Percentiles rank a stretch among this genome's conserved stretches.
phyloP scores from a whole-genome alignment of 257 asterid species.

The Forsythia suspensa region DNA sequence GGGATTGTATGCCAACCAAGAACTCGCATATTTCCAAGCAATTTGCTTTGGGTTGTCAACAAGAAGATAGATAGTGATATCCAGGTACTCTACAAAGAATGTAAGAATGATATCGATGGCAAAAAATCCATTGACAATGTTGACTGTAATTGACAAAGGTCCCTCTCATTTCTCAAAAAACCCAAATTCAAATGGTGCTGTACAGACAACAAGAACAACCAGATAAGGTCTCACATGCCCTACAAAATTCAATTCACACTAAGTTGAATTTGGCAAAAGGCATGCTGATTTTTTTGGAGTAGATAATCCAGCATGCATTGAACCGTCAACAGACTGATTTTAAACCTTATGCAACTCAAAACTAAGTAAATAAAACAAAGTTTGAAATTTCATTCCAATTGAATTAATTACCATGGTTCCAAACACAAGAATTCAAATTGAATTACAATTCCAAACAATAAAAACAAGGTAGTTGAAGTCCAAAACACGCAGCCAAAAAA shows the following conservation, averaged over 20 bases:
- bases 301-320: not conserved
- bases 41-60: slow-evolving; percentile 61
- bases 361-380: not conserved
- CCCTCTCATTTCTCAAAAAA: slow-evolving; percentile 51
- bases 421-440: not conserved
- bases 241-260: slow-evolving; percentile 36
- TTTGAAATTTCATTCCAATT: not conserved
- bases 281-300: not conserved
- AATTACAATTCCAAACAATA: not conserved
- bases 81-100: slow-evolving; percentile 83
- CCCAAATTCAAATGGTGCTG: slow-evolving; percentile 88
- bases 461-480: slow-evolving; percentile 10
- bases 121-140: slow-evolving; percentile 77
- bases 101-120: slow-evolving; percentile 78
- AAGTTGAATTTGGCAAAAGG: slow-evolving; percentile 23
- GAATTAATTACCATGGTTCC: not conserved
- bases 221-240: slow-evolving; percentile 73
- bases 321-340: not conserved
- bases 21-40: slow-evolving; percentile 53
- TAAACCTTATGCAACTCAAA: not conserved
- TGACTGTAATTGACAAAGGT: slow-evolving; percentile 55
- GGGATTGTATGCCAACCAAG: slow-evolving; percentile 71
- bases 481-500: not conserved
- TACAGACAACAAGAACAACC: slow-evolving; percentile 68
- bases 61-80: slow-evolving; percentile 56